phyloP scores from a whole-genome alignment of 148 eudicot genomes.

The Rhododendron vialii region DNA sequence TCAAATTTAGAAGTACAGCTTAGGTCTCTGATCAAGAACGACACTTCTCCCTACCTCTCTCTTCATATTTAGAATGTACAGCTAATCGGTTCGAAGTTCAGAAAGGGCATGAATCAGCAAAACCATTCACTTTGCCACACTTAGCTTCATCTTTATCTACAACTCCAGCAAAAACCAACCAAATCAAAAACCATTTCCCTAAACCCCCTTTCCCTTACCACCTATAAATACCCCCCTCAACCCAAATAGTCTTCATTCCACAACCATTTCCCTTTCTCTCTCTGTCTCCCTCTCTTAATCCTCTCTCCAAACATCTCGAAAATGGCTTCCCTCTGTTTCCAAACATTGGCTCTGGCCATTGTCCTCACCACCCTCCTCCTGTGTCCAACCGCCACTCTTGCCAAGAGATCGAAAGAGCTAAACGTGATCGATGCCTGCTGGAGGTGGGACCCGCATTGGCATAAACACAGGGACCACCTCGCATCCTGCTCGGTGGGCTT shows the following conservation, averaged over 20 bases:
- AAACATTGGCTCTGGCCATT: slow-evolving; percentile 1
- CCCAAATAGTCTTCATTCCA: not conserved
- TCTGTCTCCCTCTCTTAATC: too few species aligned
- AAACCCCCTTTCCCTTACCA: not conserved
- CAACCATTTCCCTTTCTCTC: not conserved
- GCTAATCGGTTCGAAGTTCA: not conserved
- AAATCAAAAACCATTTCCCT: not conserved
- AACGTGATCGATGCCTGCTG: slow-evolving; percentile 75
- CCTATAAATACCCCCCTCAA: not conserved
- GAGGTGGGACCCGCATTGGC: slow-evolving; percentile 60
- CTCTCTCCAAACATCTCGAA: not conserved
- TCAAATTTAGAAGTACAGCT: not conserved
- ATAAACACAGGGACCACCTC: slow-evolving; percentile 38
- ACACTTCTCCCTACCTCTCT: not conserved
- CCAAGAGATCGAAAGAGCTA: not conserved
- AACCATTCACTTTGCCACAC: slow-evolving; percentile 19
- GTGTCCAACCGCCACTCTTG: not conserved
- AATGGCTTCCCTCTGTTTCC: not conserved
- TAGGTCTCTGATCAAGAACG: not conserved
- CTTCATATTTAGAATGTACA: not conserved
- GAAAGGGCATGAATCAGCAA: not conserved
- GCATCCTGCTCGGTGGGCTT: slow-evolving; percentile 66
- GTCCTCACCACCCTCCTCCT: not conserved
- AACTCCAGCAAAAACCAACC: not conserved
- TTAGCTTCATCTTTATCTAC: not conserved